These are phyloP conservation scores for Phialemonium atrogriseum DNA, from an alignment of 2,329 filamentous ascomycete species.

Conservation along the genomic window DNA sequence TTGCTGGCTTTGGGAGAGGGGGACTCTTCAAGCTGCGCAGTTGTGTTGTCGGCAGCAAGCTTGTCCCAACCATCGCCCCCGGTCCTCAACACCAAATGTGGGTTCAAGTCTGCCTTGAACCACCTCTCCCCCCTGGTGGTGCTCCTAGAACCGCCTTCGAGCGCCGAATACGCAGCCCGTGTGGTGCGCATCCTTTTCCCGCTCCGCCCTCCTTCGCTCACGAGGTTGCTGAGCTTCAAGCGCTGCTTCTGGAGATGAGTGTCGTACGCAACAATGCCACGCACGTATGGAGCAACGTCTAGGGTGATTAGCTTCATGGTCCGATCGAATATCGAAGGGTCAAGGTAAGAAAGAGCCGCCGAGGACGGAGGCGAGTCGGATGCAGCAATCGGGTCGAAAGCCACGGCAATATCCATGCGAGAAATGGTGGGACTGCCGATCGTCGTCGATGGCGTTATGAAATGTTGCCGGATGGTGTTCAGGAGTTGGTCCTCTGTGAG, in stretches of 20 bases:
- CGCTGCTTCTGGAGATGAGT: constrained; percentile 60
- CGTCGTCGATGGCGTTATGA: constrained; percentile 17
- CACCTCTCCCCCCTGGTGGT: constrained; percentile 58
- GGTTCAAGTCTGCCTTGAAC: constrained; percentile 53
- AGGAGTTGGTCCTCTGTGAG: constrained; percentile 26
- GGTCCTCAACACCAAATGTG: constrained; percentile 48
- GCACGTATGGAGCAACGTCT: constrained; percentile 86
- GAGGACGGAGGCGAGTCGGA: constrained; percentile 26
- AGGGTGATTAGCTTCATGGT: constrained; percentile 55
- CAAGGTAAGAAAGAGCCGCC: constrained; percentile 35
- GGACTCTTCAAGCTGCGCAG: constrained; percentile 3
- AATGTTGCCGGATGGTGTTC: constrained; percentile 27
- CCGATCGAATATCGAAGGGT: constrained; percentile 70
- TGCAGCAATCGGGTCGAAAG: constrained; percentile 53
- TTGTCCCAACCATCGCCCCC: constrained; percentile 25
- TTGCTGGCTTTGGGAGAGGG: constrained; percentile 5
- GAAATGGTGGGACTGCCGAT: constrained; percentile 22
- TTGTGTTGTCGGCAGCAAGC: constrained; percentile 4
- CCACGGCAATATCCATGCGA: constrained; percentile 45
- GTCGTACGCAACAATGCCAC: constrained; percentile 74
- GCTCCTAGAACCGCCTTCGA: constrained; percentile 58
- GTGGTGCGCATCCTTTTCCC: constrained; percentile 53
- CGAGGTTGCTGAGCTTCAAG: constrained; percentile 42
- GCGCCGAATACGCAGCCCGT: constrained; percentile 57
- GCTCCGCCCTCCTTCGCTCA: constrained; percentile 39